These are phyloP conservation scores for Sarcomyxa edulis DNA, from an alignment of 768 basidiomycete species.

Conservation along the genomic window DNA sequence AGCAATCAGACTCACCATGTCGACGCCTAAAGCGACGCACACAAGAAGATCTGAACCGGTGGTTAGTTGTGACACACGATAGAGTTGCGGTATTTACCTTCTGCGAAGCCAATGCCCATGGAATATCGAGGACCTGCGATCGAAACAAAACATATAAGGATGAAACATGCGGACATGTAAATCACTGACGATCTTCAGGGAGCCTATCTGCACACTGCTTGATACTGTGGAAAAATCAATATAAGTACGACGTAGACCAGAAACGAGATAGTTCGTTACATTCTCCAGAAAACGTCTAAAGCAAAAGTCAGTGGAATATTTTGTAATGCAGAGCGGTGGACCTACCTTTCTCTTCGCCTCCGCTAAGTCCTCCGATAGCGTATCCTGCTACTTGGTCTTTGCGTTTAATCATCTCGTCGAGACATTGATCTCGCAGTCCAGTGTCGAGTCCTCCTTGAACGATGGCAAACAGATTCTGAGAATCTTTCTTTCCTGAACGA, in stretches of 20 bases:
- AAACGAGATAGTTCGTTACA: slow-evolving; percentile 42
- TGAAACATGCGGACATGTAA: slow-evolving; percentile 1
- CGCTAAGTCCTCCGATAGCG: slow-evolving; percentile 87
- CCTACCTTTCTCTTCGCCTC: slow-evolving; percentile 87
- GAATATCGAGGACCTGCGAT: slow-evolving; percentile 79
- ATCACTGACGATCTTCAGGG: slow-evolving; percentile 65
- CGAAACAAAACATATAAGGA: no score
- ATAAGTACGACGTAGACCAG: not conserved
- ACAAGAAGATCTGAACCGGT: slow-evolving; percentile 69
- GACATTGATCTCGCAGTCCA: slow-evolving; percentile 64
- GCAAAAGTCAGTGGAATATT: slow-evolving; percentile 2
- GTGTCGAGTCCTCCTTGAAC: slow-evolving; percentile 84
- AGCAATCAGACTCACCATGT: slow-evolving; percentile 63
- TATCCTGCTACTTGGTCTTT: slow-evolving; percentile 80
- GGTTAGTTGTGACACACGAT: not conserved
- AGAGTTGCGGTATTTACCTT: slow-evolving; percentile 44
- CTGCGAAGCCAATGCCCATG: slow-evolving; percentile 92
- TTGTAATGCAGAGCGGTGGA: not conserved
- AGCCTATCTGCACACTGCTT: slow-evolving; percentile 76
- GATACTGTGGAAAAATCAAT: slow-evolving; percentile 41
- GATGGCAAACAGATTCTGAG: slow-evolving; percentile 88
- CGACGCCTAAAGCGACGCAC: slow-evolving; percentile 86
- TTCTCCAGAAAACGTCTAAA: slow-evolving; percentile 77
- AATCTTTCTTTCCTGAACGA: slow-evolving; percentile 53
- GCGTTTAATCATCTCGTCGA: slow-evolving; percentile 78